A percentile compares a stretch with the other conserved stretches of the same genome.
Conservation (phyloP, 169 alveolate genomes). For the Plasmodium cynomolgi region DNA sequence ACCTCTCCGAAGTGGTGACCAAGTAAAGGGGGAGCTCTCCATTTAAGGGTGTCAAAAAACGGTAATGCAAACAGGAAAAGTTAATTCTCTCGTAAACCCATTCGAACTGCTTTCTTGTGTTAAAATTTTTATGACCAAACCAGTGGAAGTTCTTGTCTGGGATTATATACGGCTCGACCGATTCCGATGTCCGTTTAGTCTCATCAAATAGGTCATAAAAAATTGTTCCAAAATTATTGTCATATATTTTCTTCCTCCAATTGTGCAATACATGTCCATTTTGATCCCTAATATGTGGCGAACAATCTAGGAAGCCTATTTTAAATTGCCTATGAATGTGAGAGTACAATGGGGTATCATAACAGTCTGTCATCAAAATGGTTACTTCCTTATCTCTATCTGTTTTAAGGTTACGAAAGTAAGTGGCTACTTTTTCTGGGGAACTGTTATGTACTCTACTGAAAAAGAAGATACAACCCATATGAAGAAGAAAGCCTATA, state of each 20-base stretch:
- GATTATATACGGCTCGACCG: conserved; percentile 46
- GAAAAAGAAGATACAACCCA: conserved; percentile 64
- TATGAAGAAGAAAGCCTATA: conserved; percentile 43
- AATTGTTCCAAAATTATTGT: conserved; percentile 14
- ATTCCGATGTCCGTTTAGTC: background rate
- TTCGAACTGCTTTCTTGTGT: conserved; percentile 4
- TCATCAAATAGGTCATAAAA: conserved; percentile 39
- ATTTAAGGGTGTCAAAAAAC: conserved; percentile 17
- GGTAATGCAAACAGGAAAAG: conserved; percentile 53
- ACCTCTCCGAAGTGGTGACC: conserved; percentile 11
- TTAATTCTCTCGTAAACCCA: conserved; percentile 22
- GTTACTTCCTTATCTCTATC: conserved; percentile 48
- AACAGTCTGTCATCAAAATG: conserved; percentile 73
- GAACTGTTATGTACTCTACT: conserved; percentile 63
- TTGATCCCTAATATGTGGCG: conserved; percentile 59
- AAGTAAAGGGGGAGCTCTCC: conserved; percentile 55
- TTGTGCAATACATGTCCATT: background rate
- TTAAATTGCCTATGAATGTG: conserved; percentile 69
- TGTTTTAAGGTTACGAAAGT: conserved; percentile 30
- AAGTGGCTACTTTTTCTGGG: conserved; percentile 47
- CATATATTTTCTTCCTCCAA: conserved; percentile 56
- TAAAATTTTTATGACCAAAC: conserved; percentile 48
- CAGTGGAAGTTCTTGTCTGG: conserved; percentile 46
- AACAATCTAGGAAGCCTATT: conserved; percentile 76
- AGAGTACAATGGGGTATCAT: conserved; percentile 76